Evolutionary conservation across 345 rosid genomes (phyloP), one percentile per base, ranked within the genome.

Genomic region (Syzygium jambos): DNA sequence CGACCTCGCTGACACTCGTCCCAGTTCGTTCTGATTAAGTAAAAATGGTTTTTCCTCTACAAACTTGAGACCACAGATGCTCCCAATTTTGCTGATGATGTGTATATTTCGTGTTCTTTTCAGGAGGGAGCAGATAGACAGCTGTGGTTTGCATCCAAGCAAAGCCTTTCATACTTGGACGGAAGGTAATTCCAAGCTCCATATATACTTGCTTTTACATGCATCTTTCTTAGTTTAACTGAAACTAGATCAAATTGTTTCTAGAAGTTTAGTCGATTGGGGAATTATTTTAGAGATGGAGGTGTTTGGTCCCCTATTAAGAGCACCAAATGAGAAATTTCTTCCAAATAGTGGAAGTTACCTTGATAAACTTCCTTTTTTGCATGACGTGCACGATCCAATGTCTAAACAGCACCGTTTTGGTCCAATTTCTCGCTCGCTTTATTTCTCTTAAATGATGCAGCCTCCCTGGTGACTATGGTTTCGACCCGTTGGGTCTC

Each of bases 401-500:
- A 73, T 73, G 49, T 73, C 13, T 4, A 38, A 19, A 73, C 13
- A 25, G 23, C 49, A 19, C 43, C 7, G 25, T 38, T 73, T 73
- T 73, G 82, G 82, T 1, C 0, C 82, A 9, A 73, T 38, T 73
- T 38, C 13, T 73, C 49, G 22, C 27, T 73, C 27, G 10, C 82
- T 21, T 30, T 52, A 5, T 52, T 2, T 78, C 25, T 7, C 61
- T 13, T 78, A 21, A 54, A 23, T 27, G 49, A 57, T 15, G 29
- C 91, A 96, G 98, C 91, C 95, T 97, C 29, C 99, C 99, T 14
- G 99, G 99, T 34, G 99, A 97, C 91, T 96, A 25, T 22, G 99
- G 99, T 55, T 98, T 98, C 52, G 99, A 98, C 91, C 99, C 99
- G 9, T 93, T 96, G 59, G 99, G 99, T 38, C 99, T 98, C 23